Conservation (phyloP, 164 flowering plant species). For the Stephania yunnanensis region DNA sequence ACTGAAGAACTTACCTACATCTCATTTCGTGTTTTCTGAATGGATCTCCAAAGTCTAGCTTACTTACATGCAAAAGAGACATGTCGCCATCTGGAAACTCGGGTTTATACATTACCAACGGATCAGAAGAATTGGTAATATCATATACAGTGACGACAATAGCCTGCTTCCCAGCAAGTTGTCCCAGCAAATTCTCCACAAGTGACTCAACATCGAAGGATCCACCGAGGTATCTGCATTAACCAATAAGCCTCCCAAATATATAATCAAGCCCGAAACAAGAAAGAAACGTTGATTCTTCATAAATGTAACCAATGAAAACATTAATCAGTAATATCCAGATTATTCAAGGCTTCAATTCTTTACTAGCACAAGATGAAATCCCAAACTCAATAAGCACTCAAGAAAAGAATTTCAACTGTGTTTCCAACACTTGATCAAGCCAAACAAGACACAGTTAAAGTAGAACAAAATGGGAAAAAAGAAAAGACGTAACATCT, state of each 20-base stretch:
- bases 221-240: conserved; percentile 81
- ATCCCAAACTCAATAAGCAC: too few relatives aligned
- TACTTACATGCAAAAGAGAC: conserved; percentile 63
- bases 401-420: too few relatives aligned
- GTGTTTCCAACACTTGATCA: background rate
- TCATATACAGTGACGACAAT: conserved; percentile 87
- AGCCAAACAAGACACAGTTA: background rate
- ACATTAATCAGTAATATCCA: background rate
- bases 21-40: conserved; percentile 80
- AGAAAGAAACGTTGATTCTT: background rate
- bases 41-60: conserved; percentile 94
- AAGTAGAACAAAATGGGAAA: conserved; percentile 2
- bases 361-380: background rate
- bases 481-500: conserved; percentile 17
- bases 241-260: conserved; percentile 4
- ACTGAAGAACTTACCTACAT: conserved; percentile 54
- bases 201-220: conserved; percentile 95
- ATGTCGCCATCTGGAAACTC: conserved; percentile 58
- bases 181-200: conserved; percentile 86
- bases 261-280: background rate
- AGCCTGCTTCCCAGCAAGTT: conserved; percentile 78
- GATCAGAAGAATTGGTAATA: conserved; percentile 68
- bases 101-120: conserved; percentile 76
- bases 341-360: background rate
- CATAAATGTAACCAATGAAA: background rate